phyloP scores from a whole-genome alignment of 805 yeast species.

The Starmerella stigmatis region DNA sequence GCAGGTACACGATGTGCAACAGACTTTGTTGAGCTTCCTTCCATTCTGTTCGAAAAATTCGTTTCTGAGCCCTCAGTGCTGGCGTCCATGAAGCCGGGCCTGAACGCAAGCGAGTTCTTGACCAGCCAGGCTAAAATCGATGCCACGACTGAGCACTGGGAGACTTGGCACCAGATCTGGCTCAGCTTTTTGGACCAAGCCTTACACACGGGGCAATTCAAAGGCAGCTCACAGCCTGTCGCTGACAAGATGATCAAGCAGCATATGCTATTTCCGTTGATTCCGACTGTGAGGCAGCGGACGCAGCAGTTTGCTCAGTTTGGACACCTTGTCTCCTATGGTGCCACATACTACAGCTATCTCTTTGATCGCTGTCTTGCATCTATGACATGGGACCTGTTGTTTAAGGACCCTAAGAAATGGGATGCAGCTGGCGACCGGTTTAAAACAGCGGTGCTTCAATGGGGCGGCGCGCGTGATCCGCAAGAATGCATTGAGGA shows the following conservation, averaged over 20 bases:
- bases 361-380: constrained; percentile 89
- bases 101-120: constrained; percentile 12
- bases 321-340: constrained; percentile 87
- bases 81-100: constrained; percentile 27
- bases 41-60: constrained; percentile 91
- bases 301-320: constrained; percentile 91
- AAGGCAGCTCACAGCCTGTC: constrained; percentile 28
- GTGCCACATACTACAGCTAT: constrained; percentile 88
- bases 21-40: constrained; percentile 93
- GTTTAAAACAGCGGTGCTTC: constrained; percentile 57
- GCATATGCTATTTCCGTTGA: constrained; percentile 53
- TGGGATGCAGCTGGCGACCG: constrained; percentile 63
- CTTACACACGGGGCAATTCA: constrained; percentile 42
- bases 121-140: constrained; percentile 14
- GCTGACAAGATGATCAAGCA: constrained; percentile 58
- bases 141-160: constrained; percentile 46
- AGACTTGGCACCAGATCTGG: constrained; percentile 74
- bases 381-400: constrained; percentile 63
- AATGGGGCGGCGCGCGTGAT: constrained; percentile 89
- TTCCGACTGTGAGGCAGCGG: constrained; percentile 27
- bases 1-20: constrained; percentile 93
- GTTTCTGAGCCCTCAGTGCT: constrained; percentile 73
- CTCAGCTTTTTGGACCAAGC: constrained; percentile 84
- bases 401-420: constrained; percentile 63
- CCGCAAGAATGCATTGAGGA: constrained; percentile 82